Base-by-base conservation (phyloP, 1,139 yeast genomes). In the Yamadazyma oceani region DNA sequence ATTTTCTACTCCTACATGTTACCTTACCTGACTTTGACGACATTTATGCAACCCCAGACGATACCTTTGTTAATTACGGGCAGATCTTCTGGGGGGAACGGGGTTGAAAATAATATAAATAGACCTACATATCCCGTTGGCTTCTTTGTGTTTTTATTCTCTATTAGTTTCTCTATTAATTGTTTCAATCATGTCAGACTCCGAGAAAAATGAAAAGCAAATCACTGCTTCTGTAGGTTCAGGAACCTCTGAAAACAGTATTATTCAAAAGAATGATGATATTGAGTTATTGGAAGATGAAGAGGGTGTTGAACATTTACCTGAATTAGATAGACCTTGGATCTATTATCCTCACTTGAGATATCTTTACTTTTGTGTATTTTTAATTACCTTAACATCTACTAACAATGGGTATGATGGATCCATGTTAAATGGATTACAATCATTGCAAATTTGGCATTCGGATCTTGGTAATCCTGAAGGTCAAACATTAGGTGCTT, bases 381-480 rank as follows among this genome's bases (percentile, higher is more conserved):
- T 72, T 15, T 50, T 69, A 27, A 60, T 72, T 19, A 61, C 77
- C 23, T 51, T 75, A 25, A 57, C 77, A 8, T 69, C 78, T 15
- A 68, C 78, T 22, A 71, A 68, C 45, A 68, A 65, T 33, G 81
- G 82, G 22, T 76, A 64, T 45, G 82, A 76, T 55, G 74, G 76
- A 28, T 66, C 75, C 7, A 58, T 75, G 58, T 54, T 75, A 56
- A 76, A 75, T 46, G 78, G 76, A 30, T 58, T 76, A 38, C 80
- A 75, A 50, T 57, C 74, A 2, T 56, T 74, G 40, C 47, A 49
- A 0, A 44, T 48, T 19, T 71, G 75, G 75, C 40, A 43, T 25
- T 37, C 42, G 10, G 54, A 55, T 19, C 60, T 74, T 61, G 65
- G 64, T 34, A 35, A 60, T 27, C 78, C 78, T 12, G 40, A 53